Percentiles rank a stretch among this genome's conserved stretches.
phyloP scores from a whole-genome alignment of 179 eudicot genomes.

The Monotropa hypopitys region DNA sequence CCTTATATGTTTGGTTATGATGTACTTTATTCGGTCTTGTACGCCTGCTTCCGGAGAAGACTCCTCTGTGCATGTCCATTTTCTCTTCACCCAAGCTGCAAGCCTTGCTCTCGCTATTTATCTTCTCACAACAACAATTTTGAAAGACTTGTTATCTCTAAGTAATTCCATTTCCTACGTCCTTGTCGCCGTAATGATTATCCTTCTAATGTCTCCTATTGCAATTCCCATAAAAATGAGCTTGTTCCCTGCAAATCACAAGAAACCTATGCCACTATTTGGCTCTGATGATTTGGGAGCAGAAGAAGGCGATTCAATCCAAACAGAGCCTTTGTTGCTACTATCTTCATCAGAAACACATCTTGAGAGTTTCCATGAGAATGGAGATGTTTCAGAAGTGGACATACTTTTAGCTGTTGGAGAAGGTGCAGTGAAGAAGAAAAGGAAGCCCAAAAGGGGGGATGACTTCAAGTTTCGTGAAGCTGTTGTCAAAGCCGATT shows the following conservation, averaged over 20 bases:
- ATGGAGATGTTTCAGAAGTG: conserved; percentile 45
- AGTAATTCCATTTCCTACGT: conserved; percentile 32
- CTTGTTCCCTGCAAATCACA: conserved; percentile 31
- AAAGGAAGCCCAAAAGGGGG: conserved; percentile 55
- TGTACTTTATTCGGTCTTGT: conserved; percentile 66
- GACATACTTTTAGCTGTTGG: conserved; percentile 73
- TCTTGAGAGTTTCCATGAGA: conserved; percentile 39
- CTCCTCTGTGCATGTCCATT: conserved; percentile 42
- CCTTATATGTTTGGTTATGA: conserved; percentile 36
- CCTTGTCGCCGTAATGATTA: conserved; percentile 41
- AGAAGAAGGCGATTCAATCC: conserved; percentile 17
- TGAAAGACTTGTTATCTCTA: conserved; percentile 29
- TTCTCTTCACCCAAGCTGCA: conserved; percentile 63
- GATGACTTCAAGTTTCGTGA: conserved; percentile 66
- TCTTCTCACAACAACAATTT: conserved; percentile 53
- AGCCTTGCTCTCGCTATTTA: conserved; percentile 52
- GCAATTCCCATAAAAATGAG: conserved; percentile 86
- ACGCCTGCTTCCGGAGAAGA: conserved; percentile 67
- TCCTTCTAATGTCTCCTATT: conserved; percentile 67
- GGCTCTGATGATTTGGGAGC: conserved; percentile 15
- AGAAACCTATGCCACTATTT: conserved; percentile 13
- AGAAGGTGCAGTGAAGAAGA: conserved; percentile 82
- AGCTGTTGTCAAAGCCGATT: conserved; percentile 81
- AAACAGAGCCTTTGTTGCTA: conserved; percentile 38
- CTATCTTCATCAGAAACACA: conserved; percentile 41